Conservation (phyloP, 352 stramenopile genomes). For the Globisporangium radiosum region DNA sequence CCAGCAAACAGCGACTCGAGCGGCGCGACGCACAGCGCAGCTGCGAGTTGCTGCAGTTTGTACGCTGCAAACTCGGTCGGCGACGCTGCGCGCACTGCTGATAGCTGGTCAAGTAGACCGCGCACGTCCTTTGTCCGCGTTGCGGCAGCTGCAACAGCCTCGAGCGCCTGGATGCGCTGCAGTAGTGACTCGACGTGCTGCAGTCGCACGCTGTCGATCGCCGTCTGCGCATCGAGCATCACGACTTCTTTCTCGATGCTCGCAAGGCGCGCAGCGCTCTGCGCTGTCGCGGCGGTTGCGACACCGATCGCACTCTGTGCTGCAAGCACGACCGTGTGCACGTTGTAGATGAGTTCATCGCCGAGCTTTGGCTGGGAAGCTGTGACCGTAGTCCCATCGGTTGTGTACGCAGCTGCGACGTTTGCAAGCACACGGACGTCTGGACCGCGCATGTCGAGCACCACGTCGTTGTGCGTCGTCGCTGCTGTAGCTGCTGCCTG, state of each 20-base stretch:
- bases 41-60: slow-evolving; percentile 60
- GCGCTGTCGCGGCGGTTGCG: slow-evolving; percentile 62
- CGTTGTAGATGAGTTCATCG: slow-evolving; percentile 90
- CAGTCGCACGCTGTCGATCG: slow-evolving; percentile 48
- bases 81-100: slow-evolving; percentile 33
- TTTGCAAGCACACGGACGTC: slow-evolving; percentile 66
- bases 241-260: slow-evolving; percentile 61
- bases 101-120: slow-evolving; percentile 34
- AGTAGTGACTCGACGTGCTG: slow-evolving; percentile 43
- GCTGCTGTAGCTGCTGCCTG: too few species aligned
- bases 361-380: slow-evolving; percentile 66
- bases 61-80: slow-evolving; percentile 71
- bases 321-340: slow-evolving; percentile 83
- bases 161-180: slow-evolving; percentile 32
- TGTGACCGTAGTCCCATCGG: slow-evolving; percentile 12
- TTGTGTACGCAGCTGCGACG: slow-evolving; percentile 61
- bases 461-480: slow-evolving; percentile 36
- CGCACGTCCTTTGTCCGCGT: slow-evolving; percentile 24
- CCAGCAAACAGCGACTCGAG: slow-evolving; percentile 42
- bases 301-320: slow-evolving; percentile 74
- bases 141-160: slow-evolving; percentile 18
- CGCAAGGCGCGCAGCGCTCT: slow-evolving; percentile 34
- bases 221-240: slow-evolving; percentile 54
- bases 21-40: slow-evolving; percentile 55
- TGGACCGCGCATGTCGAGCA: slow-evolving; percentile 88